Evolutionary conservation across 1,284 basidiomycete genomes (phyloP), one percentile per base, ranked within the genome.

Genomic region (Ustilago sp.): DNA sequence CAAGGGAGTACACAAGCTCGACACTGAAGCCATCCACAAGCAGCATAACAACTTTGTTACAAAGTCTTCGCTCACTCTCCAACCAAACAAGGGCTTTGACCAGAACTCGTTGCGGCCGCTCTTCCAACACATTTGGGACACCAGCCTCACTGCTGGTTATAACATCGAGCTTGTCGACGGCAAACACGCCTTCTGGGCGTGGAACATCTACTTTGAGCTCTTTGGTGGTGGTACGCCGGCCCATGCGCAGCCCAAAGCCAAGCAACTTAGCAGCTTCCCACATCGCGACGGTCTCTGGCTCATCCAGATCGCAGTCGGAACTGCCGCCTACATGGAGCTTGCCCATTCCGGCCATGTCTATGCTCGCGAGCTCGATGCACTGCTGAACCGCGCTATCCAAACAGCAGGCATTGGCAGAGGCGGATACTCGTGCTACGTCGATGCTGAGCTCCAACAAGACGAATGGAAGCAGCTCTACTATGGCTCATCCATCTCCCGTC

Each of bases 151-250:
- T 0, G 36, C 61, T 8, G 74, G 71, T 8, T 35, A 61, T 6
- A 23, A 76, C 8, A 63, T 59, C n/a, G 48, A 65, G 13, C 66
- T 74, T 1, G 38, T 60, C 15, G 56, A 75, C 34, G 69, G 77
- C 36, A 68, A 64, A 41, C 51, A 54, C 17, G 19, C 41, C 19
- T 52, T 63, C 8, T 83, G 74, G 73, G 64, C 48, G 8, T 84
- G 82, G 82, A 83, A 84, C 61, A 74, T 84, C 23, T 84, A 82
- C 60, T 64, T 84, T 39, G 82, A 84, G 65, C 58, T 84, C 19
- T 82, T 75, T 55, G 82, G 82, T n/a, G 81, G 81, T 8, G 63
- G 61, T 6, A 51, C 28, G 3, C 60, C 77, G 0, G 71, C 68
- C 3, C 55, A 74, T 31, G 39, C 73, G 4, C 73, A 73, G 38